phyloP scores from a whole-genome alignment of 1,284 basidiomycete species.

The Ustilago lituana region DNA sequence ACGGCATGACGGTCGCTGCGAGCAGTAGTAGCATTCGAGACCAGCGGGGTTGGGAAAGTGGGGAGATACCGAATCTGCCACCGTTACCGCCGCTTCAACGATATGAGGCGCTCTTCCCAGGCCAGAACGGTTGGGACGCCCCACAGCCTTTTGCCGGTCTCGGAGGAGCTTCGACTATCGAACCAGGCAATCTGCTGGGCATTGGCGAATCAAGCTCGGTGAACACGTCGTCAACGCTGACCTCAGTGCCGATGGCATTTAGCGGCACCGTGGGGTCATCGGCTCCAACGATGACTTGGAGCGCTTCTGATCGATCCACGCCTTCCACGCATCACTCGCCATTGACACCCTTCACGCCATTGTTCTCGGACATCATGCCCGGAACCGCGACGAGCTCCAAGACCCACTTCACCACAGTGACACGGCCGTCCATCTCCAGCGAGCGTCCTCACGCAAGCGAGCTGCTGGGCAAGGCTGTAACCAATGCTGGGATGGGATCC shows the following conservation, averaged over 20 bases:
- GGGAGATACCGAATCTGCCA: conserved; percentile 12
- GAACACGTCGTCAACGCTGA: conserved; percentile 15
- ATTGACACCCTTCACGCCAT: conserved; percentile 50
- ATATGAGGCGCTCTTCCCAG: conserved; percentile 35
- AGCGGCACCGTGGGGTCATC: conserved; percentile 27
- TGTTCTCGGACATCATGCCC: conserved; percentile 47
- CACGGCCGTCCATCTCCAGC: conserved; percentile 8
- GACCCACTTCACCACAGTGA: conserved; percentile 14
- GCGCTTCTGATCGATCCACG: conserved; percentile 38
- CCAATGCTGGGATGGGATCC: conserved; percentile 8
- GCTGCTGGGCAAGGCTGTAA: background rate
- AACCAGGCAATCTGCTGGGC: conserved; percentile 5
- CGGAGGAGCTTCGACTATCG: background rate
- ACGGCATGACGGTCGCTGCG: conserved; percentile 17
- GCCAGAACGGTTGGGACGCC: conserved; percentile 13
- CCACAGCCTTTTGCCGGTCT: background rate
- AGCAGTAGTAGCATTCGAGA: conserved; percentile 19
- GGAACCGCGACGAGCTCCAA: conserved; percentile 23
- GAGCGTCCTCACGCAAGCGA: conserved; percentile 9
- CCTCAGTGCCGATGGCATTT: conserved; percentile 23
- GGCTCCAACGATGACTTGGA: conserved; percentile 35
- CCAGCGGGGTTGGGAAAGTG: conserved; percentile 7
- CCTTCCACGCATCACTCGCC: conserved; percentile 43
- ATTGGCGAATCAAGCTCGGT: conserved; percentile 4
- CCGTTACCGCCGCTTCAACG: conserved; percentile 31